Base-by-base conservation (phyloP, 768 basidiomycete genomes). In the Phylloporus rhodoxanthus region DNA sequence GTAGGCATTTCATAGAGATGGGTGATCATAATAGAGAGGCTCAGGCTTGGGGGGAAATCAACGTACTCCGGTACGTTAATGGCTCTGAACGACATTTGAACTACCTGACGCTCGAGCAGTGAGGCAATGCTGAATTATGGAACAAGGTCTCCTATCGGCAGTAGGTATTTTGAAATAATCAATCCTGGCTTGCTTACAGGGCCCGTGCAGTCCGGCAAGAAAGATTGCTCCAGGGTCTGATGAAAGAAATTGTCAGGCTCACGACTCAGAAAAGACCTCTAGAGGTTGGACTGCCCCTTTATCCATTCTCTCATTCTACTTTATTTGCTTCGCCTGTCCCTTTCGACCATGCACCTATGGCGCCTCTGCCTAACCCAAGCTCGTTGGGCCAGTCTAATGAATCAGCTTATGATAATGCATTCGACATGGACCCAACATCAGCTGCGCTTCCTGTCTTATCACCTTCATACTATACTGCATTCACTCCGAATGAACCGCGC, bases 111-210 rank as follows among this genome's bases (percentile, higher is more conserved):
- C 21, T 25, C 8, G 25, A 55, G 29, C 59, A 90, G 89, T 52
- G 84, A 83, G 58, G 90, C 90, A 1, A 89, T 92, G 87, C 71
- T 89, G 63, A 82, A 78, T 53, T 92, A 88, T 59, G 89, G 89
- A 8, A 69, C 76, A 45, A 79, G 81, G 39, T 92, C 89, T 20
- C 86, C 87, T 10, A 87, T 92, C 41, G 89, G 89, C 56, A 80
- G 89, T 91, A 65, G 69, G 86, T 72, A 33, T 43, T 34, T 25
- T 21, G 25, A 32, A 28, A 30, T 23, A 19, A n/a, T 45, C 36
- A 32, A 17, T 17, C 13, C 38, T 32, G 20, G 11, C 2, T 29
- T 47, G 40, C 43, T 40, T 26, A 61, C 54, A 50, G 23, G 55
- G 43, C 41, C 20, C 57, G 33, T 41, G 41, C 61, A 91, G 89